Evolutionary conservation across 345 rosid genomes (phyloP), one percentile per base, ranked within the genome.

Genomic region (Salix caprea): DNA sequence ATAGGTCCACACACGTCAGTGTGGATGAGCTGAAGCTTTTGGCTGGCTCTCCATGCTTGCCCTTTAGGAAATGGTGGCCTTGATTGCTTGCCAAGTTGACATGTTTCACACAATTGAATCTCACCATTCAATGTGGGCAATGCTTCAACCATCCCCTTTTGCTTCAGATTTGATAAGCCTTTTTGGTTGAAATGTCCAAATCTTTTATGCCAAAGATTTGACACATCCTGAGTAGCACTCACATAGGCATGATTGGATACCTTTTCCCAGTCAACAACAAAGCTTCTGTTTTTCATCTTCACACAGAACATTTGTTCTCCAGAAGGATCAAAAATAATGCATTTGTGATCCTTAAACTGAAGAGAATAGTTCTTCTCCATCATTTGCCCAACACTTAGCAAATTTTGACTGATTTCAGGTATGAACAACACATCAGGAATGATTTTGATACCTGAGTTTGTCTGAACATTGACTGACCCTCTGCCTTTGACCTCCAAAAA

Each of bases 21-120:
- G 39, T 76, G 80, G 6, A 72, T 66, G 8, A 79, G 46, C 3
- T 72, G 32, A 24, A 83, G 71, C 23, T 28, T 71, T 13, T 79
- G 5, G 2, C 0, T 11, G 3, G 74, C 78, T 68, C 72, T 78
- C 34, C 37, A 72, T 6, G 39, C 65, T 67, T 44, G 2, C 15
- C 13, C 37, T 54, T 11, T 3, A n/a, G 2, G 69, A 50, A 71
- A 78, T 19, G 50, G 70, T 2, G 15, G 4, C 19, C 24, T 69
- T 2, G 6, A 18, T 11, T 73, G 39, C 46, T 78, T 78, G 1
- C 71, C 40, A 9, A 67, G 7, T 12, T 67, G 72, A 68, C 64
- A 76, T 12, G 61, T 18, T 21, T 16, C 9, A 23, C 24, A 28
- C 0, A 66, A 2, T 28, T 60, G 24, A 60, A 12, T 9, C 12